Evolutionary conservation across 2,329 filamentous ascomycete species (phyloP).

Genomic region (Cladosporium phlei): DNA sequence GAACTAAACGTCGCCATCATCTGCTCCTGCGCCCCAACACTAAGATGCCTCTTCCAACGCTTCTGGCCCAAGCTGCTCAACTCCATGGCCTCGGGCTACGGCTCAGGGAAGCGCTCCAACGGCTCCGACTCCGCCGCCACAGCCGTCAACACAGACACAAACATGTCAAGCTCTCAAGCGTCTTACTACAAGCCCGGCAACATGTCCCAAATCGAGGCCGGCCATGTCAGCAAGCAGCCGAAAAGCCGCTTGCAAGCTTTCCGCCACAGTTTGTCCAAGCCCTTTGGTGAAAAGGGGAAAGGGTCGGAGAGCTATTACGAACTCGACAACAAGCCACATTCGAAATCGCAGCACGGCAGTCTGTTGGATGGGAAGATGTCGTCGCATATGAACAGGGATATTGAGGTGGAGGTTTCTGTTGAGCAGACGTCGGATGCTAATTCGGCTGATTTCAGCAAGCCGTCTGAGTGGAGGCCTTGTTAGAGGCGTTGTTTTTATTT

Average conservation of each 20-base stretch:
- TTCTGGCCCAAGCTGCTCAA: constrained; percentile 18
- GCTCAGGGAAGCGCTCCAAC: constrained; percentile 1
- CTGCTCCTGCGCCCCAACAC: constrained; percentile 9
- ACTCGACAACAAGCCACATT: too few species aligned
- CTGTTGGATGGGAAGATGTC: background rate
- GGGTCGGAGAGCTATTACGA: too few species aligned
- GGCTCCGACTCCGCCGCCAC: constrained; percentile 5
- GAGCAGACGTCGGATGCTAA: background rate
- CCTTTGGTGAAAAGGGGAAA: too few species aligned
- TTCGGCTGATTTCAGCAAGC: background rate
- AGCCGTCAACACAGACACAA: background rate
- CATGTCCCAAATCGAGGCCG: background rate
- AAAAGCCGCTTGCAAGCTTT: background rate
- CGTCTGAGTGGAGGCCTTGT: constrained; percentile 3
- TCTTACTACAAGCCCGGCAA: background rate
- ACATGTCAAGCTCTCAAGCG: background rate
- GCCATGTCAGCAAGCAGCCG: background rate
- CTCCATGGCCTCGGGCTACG: constrained; percentile 1
- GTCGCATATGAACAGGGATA: background rate
- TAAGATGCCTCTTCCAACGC: constrained; percentile 6
- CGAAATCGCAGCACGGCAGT: too few species aligned
- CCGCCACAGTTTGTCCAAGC: background rate
- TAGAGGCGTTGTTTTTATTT: too few species aligned
- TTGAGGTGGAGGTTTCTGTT: background rate
- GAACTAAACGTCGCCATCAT: constrained; percentile 13